Evolutionary conservation across 192 early-diverging fungal genomes (phyloP).

Genomic region (Phlyctochytrium bullatum): DNA sequence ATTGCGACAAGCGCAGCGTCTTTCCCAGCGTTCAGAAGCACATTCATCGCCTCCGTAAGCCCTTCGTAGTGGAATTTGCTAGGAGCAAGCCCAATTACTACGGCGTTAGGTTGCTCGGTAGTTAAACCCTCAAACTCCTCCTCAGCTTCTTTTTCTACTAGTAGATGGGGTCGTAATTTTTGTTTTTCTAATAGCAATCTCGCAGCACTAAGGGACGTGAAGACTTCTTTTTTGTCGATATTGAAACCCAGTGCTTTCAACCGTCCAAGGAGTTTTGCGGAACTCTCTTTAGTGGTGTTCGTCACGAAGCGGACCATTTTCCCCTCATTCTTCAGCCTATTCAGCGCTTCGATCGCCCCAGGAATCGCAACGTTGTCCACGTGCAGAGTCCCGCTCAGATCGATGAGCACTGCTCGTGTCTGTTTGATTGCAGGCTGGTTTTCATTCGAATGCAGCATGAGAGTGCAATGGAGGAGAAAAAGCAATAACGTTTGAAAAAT

Average conservation of each 20-base stretch:
- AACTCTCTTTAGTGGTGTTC: slow-evolving; percentile 82
- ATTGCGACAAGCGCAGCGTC: slow-evolving; percentile 65
- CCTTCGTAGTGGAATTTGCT: slow-evolving; percentile 64
- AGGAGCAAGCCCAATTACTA: slow-evolving; percentile 82
- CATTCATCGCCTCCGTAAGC: slow-evolving; percentile 75
- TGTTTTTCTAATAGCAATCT: slow-evolving; percentile 54
- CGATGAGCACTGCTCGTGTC: slow-evolving; percentile 72
- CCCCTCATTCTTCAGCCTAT: slow-evolving; percentile 47
- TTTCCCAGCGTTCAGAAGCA: slow-evolving; percentile 54
- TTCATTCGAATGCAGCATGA: too few relatives aligned
- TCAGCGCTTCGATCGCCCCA: slow-evolving; percentile 63
- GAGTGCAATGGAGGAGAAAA: too few relatives aligned
- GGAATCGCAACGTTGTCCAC: slow-evolving; percentile 65
- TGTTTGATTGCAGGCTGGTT: too few relatives aligned
- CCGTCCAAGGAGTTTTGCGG: slow-evolving; percentile 50
- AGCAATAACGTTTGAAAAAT: too few relatives aligned
- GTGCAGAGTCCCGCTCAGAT: slow-evolving; percentile 78
- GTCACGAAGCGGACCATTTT: slow-evolving; percentile 69
- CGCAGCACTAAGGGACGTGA: slow-evolving; percentile 80
- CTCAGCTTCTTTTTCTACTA: slow-evolving; percentile 71
- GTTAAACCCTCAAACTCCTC: slow-evolving; percentile 67
- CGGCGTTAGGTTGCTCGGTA: slow-evolving; percentile 61
- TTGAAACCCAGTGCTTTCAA: slow-evolving; percentile 68
- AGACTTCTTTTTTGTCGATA: slow-evolving; percentile 60
- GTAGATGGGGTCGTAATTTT: slow-evolving; percentile 64